These are phyloP conservation scores for Phytophthora hybrid DNA, from an alignment of 352 stramenopile genomes.

Conservation along the genomic window DNA sequence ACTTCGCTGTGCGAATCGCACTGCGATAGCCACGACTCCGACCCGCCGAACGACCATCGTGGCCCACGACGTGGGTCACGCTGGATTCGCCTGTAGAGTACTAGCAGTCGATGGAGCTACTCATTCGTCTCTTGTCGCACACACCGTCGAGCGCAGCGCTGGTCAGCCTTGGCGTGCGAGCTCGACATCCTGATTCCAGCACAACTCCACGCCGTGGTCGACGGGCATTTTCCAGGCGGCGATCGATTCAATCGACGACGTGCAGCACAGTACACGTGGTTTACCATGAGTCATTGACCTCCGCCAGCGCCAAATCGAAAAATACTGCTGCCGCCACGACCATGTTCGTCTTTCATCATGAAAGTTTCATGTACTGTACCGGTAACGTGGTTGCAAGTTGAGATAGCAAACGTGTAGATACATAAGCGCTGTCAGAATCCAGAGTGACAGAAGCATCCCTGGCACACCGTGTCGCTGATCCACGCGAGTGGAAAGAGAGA, in stretches of 20 bases:
- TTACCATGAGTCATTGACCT: constrained; percentile 3
- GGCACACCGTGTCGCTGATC: constrained; percentile 15
- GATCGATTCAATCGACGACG: constrained; percentile 8
- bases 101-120: neutral
- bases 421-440: constrained; percentile 15
- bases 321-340: constrained; percentile 15
- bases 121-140: constrained; percentile 3
- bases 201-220: constrained; percentile 9
- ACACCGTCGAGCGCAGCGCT: neutral
- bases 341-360: constrained; percentile 1
- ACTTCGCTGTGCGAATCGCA: too few relatives aligned
- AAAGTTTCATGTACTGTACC: too few relatives aligned
- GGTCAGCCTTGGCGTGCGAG: constrained; percentile 2
- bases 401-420: neutral
- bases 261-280: neutral
- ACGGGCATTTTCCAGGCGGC: constrained; percentile 17
- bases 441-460: neutral
- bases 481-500: constrained; percentile 16
- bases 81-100: constrained; percentile 28
- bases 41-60: constrained; percentile 22
- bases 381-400: neutral
- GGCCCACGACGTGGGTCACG: neutral
- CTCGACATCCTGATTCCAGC: constrained; percentile 13
- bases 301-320: constrained; percentile 34
- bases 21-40: constrained; percentile 1